phyloP scores from a whole-genome alignment of 2,329 filamentous ascomycete genomes.

The Colletotrichum tofieldiae region DNA sequence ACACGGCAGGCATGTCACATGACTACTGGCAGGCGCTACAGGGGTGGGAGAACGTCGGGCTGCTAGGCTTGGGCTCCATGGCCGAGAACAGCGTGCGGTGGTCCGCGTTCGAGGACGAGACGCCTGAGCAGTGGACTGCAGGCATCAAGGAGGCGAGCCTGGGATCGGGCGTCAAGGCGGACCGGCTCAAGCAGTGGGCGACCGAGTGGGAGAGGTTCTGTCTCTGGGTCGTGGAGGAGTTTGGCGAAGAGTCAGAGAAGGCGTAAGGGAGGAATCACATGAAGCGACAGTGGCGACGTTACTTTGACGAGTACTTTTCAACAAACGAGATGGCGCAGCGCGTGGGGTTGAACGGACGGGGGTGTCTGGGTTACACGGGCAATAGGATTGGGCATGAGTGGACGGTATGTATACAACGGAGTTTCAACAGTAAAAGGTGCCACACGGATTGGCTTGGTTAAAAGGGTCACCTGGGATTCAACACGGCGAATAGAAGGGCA shows the following conservation, averaged over 20 bases:
- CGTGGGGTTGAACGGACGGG: not conserved
- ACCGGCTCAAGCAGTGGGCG: conserved; percentile 80
- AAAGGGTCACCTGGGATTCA: conserved; percentile 12
- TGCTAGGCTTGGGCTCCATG: conserved; percentile 83
- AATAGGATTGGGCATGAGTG: conserved; percentile 11
- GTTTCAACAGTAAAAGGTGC: conserved; percentile 33
- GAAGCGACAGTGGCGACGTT: not conserved
- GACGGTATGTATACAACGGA: conserved; percentile 13
- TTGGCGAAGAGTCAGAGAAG: conserved; percentile 69
- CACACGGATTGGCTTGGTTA: conserved; percentile 4
- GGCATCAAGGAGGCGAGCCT: conserved; percentile 79
- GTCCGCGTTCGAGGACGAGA: conserved; percentile 85
- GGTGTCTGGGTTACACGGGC: not conserved
- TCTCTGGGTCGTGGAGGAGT: conserved; percentile 85
- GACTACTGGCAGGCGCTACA: conserved; percentile 91
- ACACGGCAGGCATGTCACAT: conserved; percentile 82
- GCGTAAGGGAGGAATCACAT: conserved; percentile 19
- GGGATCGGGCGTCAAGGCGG: conserved; percentile 77
- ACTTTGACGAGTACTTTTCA: conserved; percentile 3
- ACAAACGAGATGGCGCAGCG: conserved; percentile 7
- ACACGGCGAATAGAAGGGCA: conserved; percentile 21
- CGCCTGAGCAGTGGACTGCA: conserved; percentile 75
- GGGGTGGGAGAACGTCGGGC: conserved; percentile 85
- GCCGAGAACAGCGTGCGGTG: conserved; percentile 89
- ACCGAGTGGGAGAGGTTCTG: conserved; percentile 87